phyloP scores from a whole-genome alignment of 2,329 filamentous ascomycete genomes.

The Pseudogymnoascus sp. region DNA sequence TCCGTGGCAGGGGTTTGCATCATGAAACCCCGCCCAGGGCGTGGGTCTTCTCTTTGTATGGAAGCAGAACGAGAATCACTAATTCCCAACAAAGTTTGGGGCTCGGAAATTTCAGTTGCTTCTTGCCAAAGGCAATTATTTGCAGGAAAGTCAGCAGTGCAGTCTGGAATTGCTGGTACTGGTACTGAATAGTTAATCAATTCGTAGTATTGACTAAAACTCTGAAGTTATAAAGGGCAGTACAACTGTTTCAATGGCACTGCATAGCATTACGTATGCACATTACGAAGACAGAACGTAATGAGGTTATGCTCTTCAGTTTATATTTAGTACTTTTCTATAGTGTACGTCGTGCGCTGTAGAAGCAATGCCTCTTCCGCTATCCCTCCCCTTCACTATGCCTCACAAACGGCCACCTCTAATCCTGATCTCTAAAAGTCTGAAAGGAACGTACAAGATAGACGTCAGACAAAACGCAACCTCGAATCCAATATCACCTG shows the following conservation, averaged over 20 bases:
- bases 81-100: not conserved
- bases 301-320: not conserved
- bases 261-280: not conserved
- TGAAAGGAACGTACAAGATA: constrained; percentile 37
- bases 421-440: constrained; percentile 33
- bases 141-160: not conserved
- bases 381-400: not conserved
- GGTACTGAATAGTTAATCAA: not conserved
- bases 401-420: constrained; percentile 15
- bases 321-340: not conserved
- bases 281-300: too few species aligned
- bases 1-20: not conserved
- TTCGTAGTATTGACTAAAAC: not conserved
- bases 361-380: not conserved
- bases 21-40: not conserved
- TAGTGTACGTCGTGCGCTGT: not conserved
- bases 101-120: not conserved
- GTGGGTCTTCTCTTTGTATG: not conserved
- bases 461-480: constrained; percentile 46
- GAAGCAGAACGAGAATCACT: not conserved
- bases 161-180: not conserved
- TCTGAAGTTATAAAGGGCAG: not conserved
- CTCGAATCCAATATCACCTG: constrained; percentile 61
- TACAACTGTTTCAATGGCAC: not conserved
- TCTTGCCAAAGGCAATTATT: not conserved